These are phyloP conservation scores for Sporormia fimetaria DNA, from an alignment of 495 filamentous ascomycete genomes.

Conservation along the genomic window DNA sequence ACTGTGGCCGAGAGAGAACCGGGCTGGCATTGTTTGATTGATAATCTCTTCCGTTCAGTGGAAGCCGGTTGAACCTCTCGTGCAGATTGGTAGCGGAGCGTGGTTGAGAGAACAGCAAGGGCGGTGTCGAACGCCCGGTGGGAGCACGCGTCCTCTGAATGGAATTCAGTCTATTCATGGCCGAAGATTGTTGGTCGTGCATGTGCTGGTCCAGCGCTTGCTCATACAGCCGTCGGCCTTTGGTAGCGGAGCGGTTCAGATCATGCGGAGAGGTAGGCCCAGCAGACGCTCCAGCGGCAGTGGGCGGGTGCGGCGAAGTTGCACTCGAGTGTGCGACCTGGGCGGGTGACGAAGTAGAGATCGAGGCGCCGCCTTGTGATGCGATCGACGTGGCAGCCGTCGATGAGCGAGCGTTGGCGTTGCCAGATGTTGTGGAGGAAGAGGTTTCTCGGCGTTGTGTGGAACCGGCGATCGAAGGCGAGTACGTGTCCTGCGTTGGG, in stretches of 20 bases:
- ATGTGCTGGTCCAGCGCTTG: constrained; percentile 67
- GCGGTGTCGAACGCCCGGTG: constrained; percentile 38
- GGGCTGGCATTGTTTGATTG: constrained; percentile 32
- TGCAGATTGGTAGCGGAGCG: constrained; percentile 47
- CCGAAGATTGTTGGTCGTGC: constrained; percentile 68
- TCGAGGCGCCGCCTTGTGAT: constrained; percentile 51
- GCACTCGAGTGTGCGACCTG: too few relatives aligned
- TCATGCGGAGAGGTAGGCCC: constrained; percentile 27
- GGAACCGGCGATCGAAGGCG: constrained; percentile 48
- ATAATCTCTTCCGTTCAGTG: constrained; percentile 20
- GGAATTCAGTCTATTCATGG: constrained; percentile 66
- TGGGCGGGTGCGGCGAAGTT: too few relatives aligned
- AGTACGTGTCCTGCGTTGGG: constrained; percentile 35
- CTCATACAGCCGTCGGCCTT: constrained; percentile 73
- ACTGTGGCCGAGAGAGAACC: constrained; percentile 38
- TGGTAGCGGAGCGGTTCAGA: constrained; percentile 42
- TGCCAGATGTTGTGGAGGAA: constrained; percentile 74
- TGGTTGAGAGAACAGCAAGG: constrained; percentile 32
- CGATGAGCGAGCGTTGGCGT: constrained; percentile 58
- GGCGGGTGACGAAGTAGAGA: constrained; percentile 24
- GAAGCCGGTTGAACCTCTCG: constrained; percentile 44
- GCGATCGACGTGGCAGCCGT: constrained; percentile 86
- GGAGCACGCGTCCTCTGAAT: constrained; percentile 48
- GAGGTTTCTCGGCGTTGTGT: constrained; percentile 71
- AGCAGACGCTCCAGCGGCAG: too few relatives aligned